A percentile compares a stretch with the other conserved stretches of the same genome.
Evolutionary conservation across 768 basidiomycete species (phyloP).

Genomic region (Trametes coccinea): DNA sequence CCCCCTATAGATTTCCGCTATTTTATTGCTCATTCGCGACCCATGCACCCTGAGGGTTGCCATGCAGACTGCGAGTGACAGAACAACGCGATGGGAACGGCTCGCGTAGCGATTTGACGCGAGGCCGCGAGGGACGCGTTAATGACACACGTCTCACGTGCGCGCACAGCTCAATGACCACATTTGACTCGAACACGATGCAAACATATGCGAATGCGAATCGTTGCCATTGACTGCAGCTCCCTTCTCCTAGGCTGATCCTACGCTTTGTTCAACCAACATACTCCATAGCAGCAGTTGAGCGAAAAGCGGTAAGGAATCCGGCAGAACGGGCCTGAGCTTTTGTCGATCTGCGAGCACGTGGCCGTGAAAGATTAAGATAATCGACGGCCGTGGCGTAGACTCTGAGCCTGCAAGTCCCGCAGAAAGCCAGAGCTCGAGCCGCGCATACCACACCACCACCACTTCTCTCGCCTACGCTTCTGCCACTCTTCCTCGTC

Average conservation of each 20-base stretch:
- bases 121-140: slow-evolving; percentile 2
- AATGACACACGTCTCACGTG: slow-evolving; percentile 17
- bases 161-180: slow-evolving; percentile 8
- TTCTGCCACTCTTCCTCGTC: slow-evolving; percentile 11
- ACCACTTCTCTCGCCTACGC: neutral
- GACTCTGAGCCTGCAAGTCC: neutral
- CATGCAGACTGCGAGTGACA: too few relatives aligned
- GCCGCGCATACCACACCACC: neutral
- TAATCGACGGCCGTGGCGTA: slow-evolving; percentile 24
- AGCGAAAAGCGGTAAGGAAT: too few relatives aligned
- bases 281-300: too few relatives aligned
- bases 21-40: too few relatives aligned
- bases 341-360: slow-evolving; percentile 21
- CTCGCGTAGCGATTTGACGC: neutral
- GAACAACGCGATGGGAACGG: neutral
- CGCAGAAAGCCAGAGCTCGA: neutral
- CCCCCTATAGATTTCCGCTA: neutral
- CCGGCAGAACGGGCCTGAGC: neutral
- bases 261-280: too few relatives aligned
- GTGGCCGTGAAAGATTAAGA: slow-evolving; percentile 28
- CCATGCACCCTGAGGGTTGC: too few relatives aligned
- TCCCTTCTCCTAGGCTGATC: neutral
- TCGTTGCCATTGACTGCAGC: neutral
- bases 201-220: neutral
- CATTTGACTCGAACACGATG: slow-evolving; percentile 15